A percentile compares a stretch with the other conserved stretches of the same genome.
Evolutionary conservation across 108 stramenopile species (phyloP).

Genomic region (Conticribra weissflogii): DNA sequence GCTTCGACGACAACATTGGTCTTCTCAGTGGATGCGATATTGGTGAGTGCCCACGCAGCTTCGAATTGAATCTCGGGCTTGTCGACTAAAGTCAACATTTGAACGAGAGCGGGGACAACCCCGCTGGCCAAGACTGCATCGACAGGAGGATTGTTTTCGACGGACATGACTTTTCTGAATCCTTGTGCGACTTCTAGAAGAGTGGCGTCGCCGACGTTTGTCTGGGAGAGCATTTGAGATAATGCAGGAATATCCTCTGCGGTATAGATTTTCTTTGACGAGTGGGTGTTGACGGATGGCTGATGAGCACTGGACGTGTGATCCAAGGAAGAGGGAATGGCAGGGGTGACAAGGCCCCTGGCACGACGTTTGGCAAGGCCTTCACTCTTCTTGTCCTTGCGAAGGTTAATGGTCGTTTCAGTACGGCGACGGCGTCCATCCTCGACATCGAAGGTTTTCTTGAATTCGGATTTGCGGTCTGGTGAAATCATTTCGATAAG

Average conservation of each 20-base stretch:
- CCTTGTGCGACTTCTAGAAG: constrained; percentile 59
- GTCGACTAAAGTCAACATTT: constrained; percentile 57
- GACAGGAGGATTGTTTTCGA: constrained; percentile 87
- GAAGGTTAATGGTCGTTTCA: constrained; percentile 73
- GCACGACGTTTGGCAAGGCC: constrained; percentile 65
- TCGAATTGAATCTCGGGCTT: constrained; percentile 83
- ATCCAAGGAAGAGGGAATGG: too few relatives aligned
- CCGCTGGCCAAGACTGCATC: constrained; percentile 73
- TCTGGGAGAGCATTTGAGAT: constrained; percentile 20
- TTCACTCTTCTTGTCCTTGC: constrained; percentile 83
- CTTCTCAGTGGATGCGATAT: constrained; percentile 86
- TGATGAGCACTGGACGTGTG: too few relatives aligned
- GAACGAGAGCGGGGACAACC: constrained; percentile 71
- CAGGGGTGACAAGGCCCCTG: constrained; percentile 5
- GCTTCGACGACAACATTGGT: constrained; percentile 73
- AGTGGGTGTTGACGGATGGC: too few relatives aligned
- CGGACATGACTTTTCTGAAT: constrained; percentile 85
- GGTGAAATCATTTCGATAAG: too few relatives aligned
- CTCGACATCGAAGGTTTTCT: constrained; percentile 44
- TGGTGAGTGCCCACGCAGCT: constrained; percentile 95
- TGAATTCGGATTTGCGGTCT: constrained; percentile 40
- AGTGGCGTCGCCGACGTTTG: constrained; percentile 39
- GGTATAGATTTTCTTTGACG: constrained; percentile 29
- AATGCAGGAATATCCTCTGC: constrained; percentile 61
- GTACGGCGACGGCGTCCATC: constrained; percentile 67